These are phyloP conservation scores for Obelidium mucronatum DNA, from an alignment of 192 early-diverging fungal species.

Conservation along the genomic window DNA sequence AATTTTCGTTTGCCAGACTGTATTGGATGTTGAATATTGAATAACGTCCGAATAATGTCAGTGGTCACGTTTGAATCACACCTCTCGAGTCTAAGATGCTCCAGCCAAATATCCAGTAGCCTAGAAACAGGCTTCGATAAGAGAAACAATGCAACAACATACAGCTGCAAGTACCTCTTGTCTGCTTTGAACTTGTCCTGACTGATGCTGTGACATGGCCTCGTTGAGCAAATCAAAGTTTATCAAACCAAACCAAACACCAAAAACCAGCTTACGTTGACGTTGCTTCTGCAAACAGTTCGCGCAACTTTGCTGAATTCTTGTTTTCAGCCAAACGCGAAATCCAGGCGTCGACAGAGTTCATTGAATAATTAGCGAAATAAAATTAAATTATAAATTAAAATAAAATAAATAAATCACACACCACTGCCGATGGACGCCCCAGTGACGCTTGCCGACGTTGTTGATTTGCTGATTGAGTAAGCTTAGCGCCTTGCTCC, in stretches of 20 bases:
- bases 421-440: not conserved
- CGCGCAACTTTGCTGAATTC: not conserved
- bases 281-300: slow-evolving; percentile 4
- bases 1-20: slow-evolving; percentile 13
- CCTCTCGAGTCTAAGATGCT: slow-evolving; percentile 21
- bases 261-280: not conserved
- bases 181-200: slow-evolving; percentile 4
- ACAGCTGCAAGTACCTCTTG: not conserved
- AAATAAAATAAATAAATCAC: not conserved
- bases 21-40: too few relatives aligned
- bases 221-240: not conserved
- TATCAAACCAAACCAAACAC: not conserved
- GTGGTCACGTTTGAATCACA: not conserved
- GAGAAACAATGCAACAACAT: not conserved
- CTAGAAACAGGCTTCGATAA: not conserved
- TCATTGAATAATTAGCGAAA: not conserved
- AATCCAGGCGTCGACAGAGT: not conserved
- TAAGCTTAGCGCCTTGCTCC: too few relatives aligned
- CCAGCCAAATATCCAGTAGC: slow-evolving; percentile 25
- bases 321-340: not conserved
- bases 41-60: too few relatives aligned
- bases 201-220: not conserved
- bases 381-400: not conserved
- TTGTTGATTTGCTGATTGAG: not conserved
- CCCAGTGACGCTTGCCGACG: not conserved